Evolutionary conservation across 2,329 filamentous ascomycete genomes (phyloP).

Genomic region (Nectriaceae sp.): DNA sequence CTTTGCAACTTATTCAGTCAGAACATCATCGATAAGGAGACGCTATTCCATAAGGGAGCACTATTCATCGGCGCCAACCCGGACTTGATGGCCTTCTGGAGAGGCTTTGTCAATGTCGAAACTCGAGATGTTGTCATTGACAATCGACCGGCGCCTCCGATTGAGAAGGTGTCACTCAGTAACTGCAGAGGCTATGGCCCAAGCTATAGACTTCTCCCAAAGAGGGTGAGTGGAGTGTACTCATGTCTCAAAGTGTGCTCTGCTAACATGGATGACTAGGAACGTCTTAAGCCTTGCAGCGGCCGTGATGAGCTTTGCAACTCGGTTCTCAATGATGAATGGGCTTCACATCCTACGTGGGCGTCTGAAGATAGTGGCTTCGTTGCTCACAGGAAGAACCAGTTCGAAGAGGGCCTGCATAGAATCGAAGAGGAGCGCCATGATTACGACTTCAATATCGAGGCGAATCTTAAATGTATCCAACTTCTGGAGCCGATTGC

Average conservation of each 20-base stretch:
- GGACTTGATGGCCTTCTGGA: slow-evolving; percentile 89
- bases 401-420: slow-evolving; percentile 90
- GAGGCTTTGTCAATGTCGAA: slow-evolving; percentile 77
- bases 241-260: not conserved
- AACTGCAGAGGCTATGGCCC: slow-evolving; percentile 96
- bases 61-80: slow-evolving; percentile 85
- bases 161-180: slow-evolving; percentile 84
- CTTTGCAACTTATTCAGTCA: slow-evolving; percentile 94
- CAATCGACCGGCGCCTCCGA: slow-evolving; percentile 73
- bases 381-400: slow-evolving; percentile 95
- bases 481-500: slow-evolving; percentile 94
- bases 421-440: slow-evolving; percentile 97
- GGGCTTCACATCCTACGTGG: slow-evolving; percentile 99
- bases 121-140: slow-evolving; percentile 77
- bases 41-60: slow-evolving; percentile 79
- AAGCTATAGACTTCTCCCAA: slow-evolving; percentile 90
- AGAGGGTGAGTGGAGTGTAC: slow-evolving; percentile 56
- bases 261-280: slow-evolving; percentile 43
- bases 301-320: slow-evolving; percentile 94
- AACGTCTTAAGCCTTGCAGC: slow-evolving; percentile 88
- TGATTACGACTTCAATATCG: slow-evolving; percentile 98
- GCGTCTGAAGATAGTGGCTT: slow-evolving; percentile 97
- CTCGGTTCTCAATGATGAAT: slow-evolving; percentile 92
- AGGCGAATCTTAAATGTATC: slow-evolving; percentile 91
- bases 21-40: slow-evolving; percentile 84